Base-by-base conservation (phyloP, 2,329 filamentous ascomycete species). In the Chaetomiaceae sp. region DNA sequence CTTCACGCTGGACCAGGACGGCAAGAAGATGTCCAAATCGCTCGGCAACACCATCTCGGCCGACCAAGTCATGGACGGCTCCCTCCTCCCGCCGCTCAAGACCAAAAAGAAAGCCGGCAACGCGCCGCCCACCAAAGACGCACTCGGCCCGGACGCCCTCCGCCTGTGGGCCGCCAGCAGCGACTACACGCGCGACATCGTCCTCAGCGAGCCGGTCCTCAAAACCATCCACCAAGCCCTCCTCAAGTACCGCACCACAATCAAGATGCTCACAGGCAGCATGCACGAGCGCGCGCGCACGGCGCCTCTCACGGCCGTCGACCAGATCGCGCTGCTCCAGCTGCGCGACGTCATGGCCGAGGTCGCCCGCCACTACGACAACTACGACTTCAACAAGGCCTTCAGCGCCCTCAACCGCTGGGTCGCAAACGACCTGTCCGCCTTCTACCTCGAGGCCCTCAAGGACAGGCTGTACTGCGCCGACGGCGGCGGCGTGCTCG, bases 1-100 rank as follows among this genome's bases (percentile, higher is more conserved):
- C 1, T 99, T 99, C 66, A 91, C 89, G 0, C 79, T 99, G 2
- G 93, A 99, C 62, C 78, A 86, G 44, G 73, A 87, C 31, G 91
- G 91, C n/a, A 89, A 88, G 65, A 99, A 99, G 68, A 99, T 99
- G 93, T 96, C 91, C 65, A 99, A 99, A 68, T 96, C 90, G 0
- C 72, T 96, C 1, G 93, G 93, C 14, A 99, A 99, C 63, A 85
- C 87, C 23, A 83, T 97, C 50, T 78, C 82, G 0, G 91, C 92
- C 0, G 74, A 80, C 6, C 77, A 96, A 55, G 90, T 99, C 58
- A 93, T 96, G 74, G 81, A 89, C 46, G 92, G 92, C 6, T 82
- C 83, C 3, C 73, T 96, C 10, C 70, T 95, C 13, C 86, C 87
- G 5, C 82, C 85, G 0, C 64, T 85, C 33, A 87, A 86, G 64